Percentiles rank a stretch among this genome's conserved stretches.
Evolutionary conservation across 2,329 filamentous ascomycete species (phyloP).

Genomic region (Colletotrichum tanaceti): DNA sequence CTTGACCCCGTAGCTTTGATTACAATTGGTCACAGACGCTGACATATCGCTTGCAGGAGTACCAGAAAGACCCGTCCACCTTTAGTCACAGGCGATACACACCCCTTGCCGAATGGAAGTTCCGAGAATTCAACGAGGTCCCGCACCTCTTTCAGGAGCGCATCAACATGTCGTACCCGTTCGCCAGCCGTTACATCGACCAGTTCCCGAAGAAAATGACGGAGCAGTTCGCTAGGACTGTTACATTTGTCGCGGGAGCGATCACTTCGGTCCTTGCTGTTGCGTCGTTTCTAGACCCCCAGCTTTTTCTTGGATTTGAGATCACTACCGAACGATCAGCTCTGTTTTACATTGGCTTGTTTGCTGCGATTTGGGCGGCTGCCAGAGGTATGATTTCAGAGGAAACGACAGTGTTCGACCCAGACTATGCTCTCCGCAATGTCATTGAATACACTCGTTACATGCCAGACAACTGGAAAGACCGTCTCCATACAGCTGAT

Average conservation of each 20-base stretch:
- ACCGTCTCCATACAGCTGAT: conserved; percentile 91
- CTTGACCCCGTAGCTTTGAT: background rate
- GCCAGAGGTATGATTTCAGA: conserved; percentile 87
- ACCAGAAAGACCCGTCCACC: conserved; percentile 90
- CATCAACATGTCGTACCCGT: conserved; percentile 93
- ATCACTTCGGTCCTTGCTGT: conserved; percentile 87
- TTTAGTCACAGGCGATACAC: conserved; percentile 93
- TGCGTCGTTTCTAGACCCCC: conserved; percentile 87
- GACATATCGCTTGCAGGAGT: conserved; percentile 71
- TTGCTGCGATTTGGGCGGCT: conserved; percentile 85
- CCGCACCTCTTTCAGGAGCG: conserved; percentile 91
- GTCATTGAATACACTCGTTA: conserved; percentile 96
- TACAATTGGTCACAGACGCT: background rate
- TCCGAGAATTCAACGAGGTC: conserved; percentile 97
- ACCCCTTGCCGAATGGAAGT: conserved; percentile 95
- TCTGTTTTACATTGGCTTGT: conserved; percentile 87
- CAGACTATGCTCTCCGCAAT: conserved; percentile 86
- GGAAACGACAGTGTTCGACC: conserved; percentile 90
- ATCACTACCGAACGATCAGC: conserved; percentile 89
- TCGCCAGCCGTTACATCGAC: conserved; percentile 90
- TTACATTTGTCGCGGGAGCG: conserved; percentile 88
- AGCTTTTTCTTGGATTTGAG: conserved; percentile 91
- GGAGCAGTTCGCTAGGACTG: conserved; percentile 83
- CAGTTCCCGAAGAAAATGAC: conserved; percentile 97
- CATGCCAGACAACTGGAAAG: conserved; percentile 88